Conservation (phyloP, 805 yeast species). For the Komagataella populi region DNA sequence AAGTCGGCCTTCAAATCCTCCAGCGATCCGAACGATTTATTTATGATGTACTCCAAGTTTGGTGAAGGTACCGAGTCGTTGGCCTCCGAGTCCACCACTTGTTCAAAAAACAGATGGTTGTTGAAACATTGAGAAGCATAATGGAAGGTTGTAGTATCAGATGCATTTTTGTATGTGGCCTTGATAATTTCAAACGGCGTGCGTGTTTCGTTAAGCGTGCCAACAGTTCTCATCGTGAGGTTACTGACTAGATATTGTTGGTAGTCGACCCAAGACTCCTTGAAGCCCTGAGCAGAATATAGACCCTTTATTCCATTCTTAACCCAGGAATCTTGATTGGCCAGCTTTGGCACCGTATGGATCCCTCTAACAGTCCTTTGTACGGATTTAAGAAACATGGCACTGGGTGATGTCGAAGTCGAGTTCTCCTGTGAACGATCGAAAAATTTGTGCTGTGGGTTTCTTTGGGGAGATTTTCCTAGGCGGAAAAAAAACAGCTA, state of each 20-base stretch:
- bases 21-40: constrained; percentile 25
- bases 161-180: constrained; percentile 52
- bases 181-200: constrained; percentile 58
- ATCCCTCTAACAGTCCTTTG: constrained; percentile 11
- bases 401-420: background rate
- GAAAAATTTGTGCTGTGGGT: background rate
- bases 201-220: constrained; percentile 69
- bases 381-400: background rate
- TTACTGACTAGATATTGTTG: constrained; percentile 54
- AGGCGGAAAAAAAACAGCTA: background rate
- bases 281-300: constrained; percentile 51
- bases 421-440: background rate
- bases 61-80: constrained; percentile 1
- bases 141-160: constrained; percentile 63
- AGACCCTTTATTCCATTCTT: constrained; percentile 48
- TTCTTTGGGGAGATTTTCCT: background rate
- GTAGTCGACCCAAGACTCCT: constrained; percentile 69
- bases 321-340: constrained; percentile 22
- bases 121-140: constrained; percentile 85
- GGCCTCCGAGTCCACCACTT: constrained; percentile 20
- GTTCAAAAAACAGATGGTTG: constrained; percentile 79
- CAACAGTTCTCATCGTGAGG: constrained; percentile 51
- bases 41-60: constrained; percentile 19
- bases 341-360: constrained; percentile 53
- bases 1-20: constrained; percentile 38